Evolutionary conservation across 2,329 filamentous ascomycete species (phyloP).

Genomic region (Fusarium sp.): DNA sequence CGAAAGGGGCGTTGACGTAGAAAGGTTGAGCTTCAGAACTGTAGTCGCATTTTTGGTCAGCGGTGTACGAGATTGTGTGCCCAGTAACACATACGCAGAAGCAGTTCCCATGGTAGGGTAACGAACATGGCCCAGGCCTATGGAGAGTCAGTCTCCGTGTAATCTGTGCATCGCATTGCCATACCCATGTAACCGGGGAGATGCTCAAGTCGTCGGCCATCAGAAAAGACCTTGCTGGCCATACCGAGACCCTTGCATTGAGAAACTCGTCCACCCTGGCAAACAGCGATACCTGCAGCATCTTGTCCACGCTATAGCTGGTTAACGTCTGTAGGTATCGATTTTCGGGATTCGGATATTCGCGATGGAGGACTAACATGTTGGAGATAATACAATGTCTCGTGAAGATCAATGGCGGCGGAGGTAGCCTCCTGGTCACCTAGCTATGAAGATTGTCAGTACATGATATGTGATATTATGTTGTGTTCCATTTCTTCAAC

Average conservation of each 20-base stretch:
- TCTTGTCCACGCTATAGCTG: constrained; percentile 78
- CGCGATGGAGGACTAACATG: constrained; percentile 46
- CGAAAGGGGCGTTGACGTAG: constrained; percentile 78
- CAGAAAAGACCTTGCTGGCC: constrained; percentile 75
- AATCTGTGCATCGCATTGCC: neutral
- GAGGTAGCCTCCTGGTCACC: constrained; percentile 48
- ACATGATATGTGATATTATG: neutral
- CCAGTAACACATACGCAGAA: constrained; percentile 48
- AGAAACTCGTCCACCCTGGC: constrained; percentile 82
- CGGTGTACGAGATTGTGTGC: neutral
- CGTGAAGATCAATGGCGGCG: constrained; percentile 74
- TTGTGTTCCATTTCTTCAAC: neutral
- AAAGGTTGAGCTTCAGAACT: constrained; percentile 93
- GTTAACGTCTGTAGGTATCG: constrained; percentile 16
- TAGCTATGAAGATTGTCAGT: constrained; percentile 38
- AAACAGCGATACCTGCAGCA: constrained; percentile 85
- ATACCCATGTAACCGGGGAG: constrained; percentile 79
- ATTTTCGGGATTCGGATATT: constrained; percentile 20
- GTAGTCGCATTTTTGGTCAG: constrained; percentile 5
- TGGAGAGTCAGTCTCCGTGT: constrained; percentile 15
- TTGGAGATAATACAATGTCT: constrained; percentile 76
- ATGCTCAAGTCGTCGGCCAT: constrained; percentile 73
- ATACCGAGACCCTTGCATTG: constrained; percentile 93
- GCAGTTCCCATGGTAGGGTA: constrained; percentile 92
- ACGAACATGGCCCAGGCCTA: constrained; percentile 76